Evolutionary conservation across 208 protist species (phyloP).

Genomic region (Acanthamoeba rhysodes): DNA sequence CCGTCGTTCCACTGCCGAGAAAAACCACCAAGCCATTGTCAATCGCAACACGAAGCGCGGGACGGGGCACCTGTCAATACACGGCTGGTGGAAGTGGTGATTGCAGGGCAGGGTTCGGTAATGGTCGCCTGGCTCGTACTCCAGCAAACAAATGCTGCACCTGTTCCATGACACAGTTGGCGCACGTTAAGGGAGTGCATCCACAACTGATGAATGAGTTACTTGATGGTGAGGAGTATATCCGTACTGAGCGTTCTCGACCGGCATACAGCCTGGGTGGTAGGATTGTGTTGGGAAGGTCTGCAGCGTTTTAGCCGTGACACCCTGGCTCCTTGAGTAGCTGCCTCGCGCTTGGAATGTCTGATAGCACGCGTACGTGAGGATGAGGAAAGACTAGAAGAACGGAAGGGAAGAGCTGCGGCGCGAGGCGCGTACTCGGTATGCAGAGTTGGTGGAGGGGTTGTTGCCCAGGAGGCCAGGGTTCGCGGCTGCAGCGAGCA

Average conservation of each 20-base stretch:
- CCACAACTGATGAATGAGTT: not conserved
- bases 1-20: not conserved
- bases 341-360: slow-evolving; percentile 45
- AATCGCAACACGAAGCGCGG: not conserved
- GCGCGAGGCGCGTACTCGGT: slow-evolving; percentile 10
- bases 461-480: slow-evolving; percentile 7
- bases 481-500: slow-evolving; percentile 16
- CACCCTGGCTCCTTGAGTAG: slow-evolving; percentile 25
- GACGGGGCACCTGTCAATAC: slow-evolving; percentile 80
- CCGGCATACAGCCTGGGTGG: slow-evolving; percentile 38
- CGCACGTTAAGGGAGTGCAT: not conserved
- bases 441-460: slow-evolving; percentile 19
- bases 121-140: slow-evolving; percentile 81
- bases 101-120: slow-evolving; percentile 85
- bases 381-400: not conserved
- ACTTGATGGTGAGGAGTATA: not conserved
- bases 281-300: slow-evolving; percentile 50
- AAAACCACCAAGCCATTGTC: not conserved
- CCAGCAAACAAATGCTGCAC: slow-evolving; percentile 85
- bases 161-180: not conserved
- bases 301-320: slow-evolving; percentile 30
- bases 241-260: slow-evolving; percentile 33
- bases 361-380: not conserved
- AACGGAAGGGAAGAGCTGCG: not conserved
- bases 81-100: slow-evolving; percentile 84